Evolutionary conservation across 2,329 filamentous ascomycete species (phyloP).

Genomic region (Colletotrichum lupini): DNA sequence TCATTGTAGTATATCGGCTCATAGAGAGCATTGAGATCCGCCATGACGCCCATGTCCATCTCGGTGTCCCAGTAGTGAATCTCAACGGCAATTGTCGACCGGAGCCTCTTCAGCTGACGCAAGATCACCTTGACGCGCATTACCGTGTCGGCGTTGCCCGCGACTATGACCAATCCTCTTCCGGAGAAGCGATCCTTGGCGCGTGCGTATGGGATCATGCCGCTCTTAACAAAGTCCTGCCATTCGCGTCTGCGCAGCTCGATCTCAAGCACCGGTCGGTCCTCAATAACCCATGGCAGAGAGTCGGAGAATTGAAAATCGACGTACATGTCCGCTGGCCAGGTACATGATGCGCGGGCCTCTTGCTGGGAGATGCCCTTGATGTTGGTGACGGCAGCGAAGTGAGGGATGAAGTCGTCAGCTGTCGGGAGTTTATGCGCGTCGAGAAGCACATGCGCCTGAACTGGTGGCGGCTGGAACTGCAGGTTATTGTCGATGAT

Average conservation of each 20-base stretch:
- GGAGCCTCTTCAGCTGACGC: constrained; percentile 16
- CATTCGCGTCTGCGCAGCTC: constrained; percentile 28
- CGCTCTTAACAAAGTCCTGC: constrained; percentile 15
- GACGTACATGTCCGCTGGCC: constrained; percentile 16
- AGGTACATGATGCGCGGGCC: constrained; percentile 15
- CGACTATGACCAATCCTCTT: constrained; percentile 20
- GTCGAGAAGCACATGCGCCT: neutral
- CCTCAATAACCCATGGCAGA: constrained; percentile 22
- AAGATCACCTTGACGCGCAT: constrained; percentile 26
- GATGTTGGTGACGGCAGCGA: constrained; percentile 9
- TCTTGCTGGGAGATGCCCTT: constrained; percentile 14
- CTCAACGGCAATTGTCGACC: neutral
- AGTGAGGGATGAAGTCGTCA: constrained; percentile 18
- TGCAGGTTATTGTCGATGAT: neutral
- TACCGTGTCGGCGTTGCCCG: constrained; percentile 25
- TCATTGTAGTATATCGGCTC: constrained; percentile 25
- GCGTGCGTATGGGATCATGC: constrained; percentile 21
- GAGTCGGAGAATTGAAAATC: constrained; percentile 24
- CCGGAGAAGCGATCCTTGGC: constrained; percentile 16
- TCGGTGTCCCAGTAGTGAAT: constrained; percentile 22
- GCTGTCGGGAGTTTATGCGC: constrained; percentile 19
- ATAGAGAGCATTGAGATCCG: constrained; percentile 18
- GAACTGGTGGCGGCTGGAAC: neutral
- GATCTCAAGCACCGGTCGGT: constrained; percentile 16
- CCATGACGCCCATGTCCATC: constrained; percentile 20